Conservation (phyloP, 179 eudicot species). For the Gypsophila paniculata region DNA sequence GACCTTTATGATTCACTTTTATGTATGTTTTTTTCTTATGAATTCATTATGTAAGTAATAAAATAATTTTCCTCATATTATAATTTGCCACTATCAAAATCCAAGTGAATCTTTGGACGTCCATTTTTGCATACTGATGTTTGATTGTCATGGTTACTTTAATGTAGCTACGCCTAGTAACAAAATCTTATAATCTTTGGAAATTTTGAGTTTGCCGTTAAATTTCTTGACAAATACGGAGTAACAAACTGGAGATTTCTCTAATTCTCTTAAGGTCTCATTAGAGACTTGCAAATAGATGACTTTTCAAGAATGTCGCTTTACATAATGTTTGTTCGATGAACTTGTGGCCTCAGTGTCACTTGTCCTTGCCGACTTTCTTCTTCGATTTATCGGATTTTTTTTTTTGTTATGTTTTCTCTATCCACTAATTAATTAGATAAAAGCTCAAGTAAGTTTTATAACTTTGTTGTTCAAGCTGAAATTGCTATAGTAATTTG, state of each 20-base stretch:
- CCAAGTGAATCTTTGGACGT: not conserved
- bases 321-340: conserved; percentile 1
- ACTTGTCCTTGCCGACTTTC: conserved; percentile 1
- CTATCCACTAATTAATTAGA: not conserved
- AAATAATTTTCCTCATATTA: not conserved
- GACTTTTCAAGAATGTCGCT: not conserved
- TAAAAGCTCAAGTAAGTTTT: not conserved
- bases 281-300: conserved; percentile 1
- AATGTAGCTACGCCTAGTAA: not conserved
- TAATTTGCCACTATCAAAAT: not conserved
- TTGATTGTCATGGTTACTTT: not conserved
- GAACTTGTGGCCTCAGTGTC: not conserved
- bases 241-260: too few species aligned
- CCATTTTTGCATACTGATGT: not conserved
- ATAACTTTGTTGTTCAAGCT: conserved; percentile 7
- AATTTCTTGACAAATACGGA: not conserved
- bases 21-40: not conserved
- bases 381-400: not conserved
- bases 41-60: conserved; percentile 1
- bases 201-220: not conserved
- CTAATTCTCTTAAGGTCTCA: not conserved
- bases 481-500: not conserved
- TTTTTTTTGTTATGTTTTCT: not conserved
- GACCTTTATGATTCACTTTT: not conserved
- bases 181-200: not conserved